Evolutionary conservation across 495 filamentous ascomycete genomes (phyloP).

Genomic region (Durotheca rogersii): DNA sequence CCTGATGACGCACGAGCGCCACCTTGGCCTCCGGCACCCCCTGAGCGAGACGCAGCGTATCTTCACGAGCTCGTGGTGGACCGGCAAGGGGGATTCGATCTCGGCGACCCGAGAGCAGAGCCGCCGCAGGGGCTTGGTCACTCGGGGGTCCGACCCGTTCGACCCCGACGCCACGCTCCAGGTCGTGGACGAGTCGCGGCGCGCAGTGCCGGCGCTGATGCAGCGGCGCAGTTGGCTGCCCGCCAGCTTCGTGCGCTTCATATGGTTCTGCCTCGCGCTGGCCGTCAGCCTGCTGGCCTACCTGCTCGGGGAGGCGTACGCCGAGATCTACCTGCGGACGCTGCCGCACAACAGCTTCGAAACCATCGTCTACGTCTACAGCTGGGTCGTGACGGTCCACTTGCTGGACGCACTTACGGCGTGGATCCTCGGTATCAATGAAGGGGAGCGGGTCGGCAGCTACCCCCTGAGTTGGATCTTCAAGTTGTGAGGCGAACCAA

Average conservation of each 20-base stretch:
- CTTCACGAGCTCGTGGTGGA: conserved; percentile 62
- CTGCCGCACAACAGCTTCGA: conserved; percentile 62
- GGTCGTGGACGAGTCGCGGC: conserved; percentile 28
- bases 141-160: conserved; percentile 32
- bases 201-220: conserved; percentile 38
- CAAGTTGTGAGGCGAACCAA: conserved; percentile 59
- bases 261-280: conserved; percentile 67
- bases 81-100: conserved; percentile 49
- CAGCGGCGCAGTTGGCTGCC: conserved; percentile 53
- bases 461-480: conserved; percentile 65
- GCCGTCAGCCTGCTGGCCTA: conserved; percentile 60
- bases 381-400: conserved; percentile 63
- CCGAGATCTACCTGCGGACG: conserved; percentile 64
- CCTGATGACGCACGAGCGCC: conserved; percentile 58
- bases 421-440: conserved; percentile 60
- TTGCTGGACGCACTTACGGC: conserved; percentile 59
- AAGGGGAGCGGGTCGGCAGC: conserved; percentile 60
- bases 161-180: conserved; percentile 31
- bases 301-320: conserved; percentile 64
- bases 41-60: conserved; percentile 64
- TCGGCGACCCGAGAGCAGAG: conserved; percentile 29
- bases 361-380: conserved; percentile 65
- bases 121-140: conserved; percentile 35
- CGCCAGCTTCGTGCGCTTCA: conserved; percentile 61
- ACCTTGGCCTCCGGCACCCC: conserved; percentile 54